phyloP scores from a whole-genome alignment of 768 basidiomycete species.

The Podaxis mareebaensis region DNA sequence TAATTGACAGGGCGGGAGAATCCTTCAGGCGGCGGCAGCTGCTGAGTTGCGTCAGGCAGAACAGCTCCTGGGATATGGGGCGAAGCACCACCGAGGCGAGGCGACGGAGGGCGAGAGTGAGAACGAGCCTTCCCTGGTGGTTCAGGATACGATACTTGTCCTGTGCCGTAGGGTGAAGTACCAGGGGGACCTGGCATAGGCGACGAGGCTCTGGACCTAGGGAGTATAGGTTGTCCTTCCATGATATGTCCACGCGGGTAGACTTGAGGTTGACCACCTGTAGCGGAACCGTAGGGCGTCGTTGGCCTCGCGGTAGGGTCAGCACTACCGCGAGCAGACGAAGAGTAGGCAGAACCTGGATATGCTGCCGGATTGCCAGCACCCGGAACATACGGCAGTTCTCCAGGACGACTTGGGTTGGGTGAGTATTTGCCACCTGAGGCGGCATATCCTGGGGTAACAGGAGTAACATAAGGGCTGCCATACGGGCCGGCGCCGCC shows the following conservation, averaged over 20 bases:
- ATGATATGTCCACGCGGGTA: constrained; percentile 60
- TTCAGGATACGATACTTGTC: constrained; percentile 20
- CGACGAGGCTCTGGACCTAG: constrained; percentile 46
- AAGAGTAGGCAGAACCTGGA: constrained; percentile 29
- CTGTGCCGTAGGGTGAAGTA: constrained; percentile 16
- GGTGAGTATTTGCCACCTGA: constrained; percentile 20
- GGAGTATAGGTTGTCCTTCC: constrained; percentile 52
- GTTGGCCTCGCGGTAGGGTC: constrained; percentile 41
- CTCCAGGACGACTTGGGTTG: constrained; percentile 44
- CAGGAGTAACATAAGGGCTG: constrained; percentile 30
- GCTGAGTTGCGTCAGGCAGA: constrained; percentile 37
- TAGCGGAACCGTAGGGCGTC: constrained; percentile 39
- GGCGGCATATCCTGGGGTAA: constrained; percentile 19
- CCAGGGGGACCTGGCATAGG: constrained; percentile 46
- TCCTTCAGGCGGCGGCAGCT: constrained; percentile 65
- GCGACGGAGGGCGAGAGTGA: constrained; percentile 21
- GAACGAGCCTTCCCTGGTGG: constrained; percentile 20
- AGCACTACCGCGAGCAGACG: constrained; percentile 33
- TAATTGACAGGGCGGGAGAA: constrained; percentile 75
- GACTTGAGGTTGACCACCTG: constrained; percentile 29
- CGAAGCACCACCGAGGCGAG: constrained; percentile 28
- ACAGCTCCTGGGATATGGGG: constrained; percentile 32
- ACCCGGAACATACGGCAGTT: constrained; percentile 36
- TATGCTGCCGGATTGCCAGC: constrained; percentile 30
- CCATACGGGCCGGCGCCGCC: constrained; percentile 26